Evolutionary conservation across 1,139 yeast species (phyloP).

Genomic region (Hyphopichia fennica): DNA sequence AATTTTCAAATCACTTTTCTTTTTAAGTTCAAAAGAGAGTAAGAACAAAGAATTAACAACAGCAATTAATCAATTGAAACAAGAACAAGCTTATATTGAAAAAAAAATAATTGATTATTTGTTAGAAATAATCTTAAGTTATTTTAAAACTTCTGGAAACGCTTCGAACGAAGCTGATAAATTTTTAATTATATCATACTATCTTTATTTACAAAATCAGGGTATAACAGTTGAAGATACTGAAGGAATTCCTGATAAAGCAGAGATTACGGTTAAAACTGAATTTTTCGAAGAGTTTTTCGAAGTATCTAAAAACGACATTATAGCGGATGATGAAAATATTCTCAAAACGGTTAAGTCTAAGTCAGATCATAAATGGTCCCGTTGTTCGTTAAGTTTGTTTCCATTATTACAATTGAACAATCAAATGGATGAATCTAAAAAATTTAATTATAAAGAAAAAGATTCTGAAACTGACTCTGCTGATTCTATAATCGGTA

Average conservation of each 20-base stretch:
- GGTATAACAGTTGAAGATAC: not conserved
- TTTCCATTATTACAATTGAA: conserved; percentile 38
- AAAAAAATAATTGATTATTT: conserved; percentile 15
- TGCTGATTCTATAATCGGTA: conserved; percentile 11
- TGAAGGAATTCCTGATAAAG: conserved; percentile 13
- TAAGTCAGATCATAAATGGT: conserved; percentile 36
- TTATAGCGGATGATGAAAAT: conserved; percentile 8
- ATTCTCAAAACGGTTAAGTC: conserved; percentile 20
- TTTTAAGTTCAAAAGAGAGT: conserved; percentile 1
- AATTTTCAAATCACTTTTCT: conserved; percentile 17
- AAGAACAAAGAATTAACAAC: not conserved
- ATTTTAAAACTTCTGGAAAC: conserved; percentile 5
- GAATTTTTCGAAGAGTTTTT: conserved; percentile 31
- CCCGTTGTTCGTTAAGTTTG: conserved; percentile 35
- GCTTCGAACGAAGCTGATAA: conserved; percentile 18
- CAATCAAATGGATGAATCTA: conserved; percentile 35
- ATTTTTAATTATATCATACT: conserved; percentile 24
- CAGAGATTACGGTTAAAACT: conserved; percentile 24
- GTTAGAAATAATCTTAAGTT: conserved; percentile 17
- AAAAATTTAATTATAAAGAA: conserved; percentile 27
- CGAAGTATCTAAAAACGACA: conserved; percentile 9
- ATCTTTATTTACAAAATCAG: conserved; percentile 11
- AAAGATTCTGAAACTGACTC: conserved; percentile 6
- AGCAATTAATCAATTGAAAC: conserved; percentile 7
- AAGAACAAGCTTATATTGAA: conserved; percentile 16